Percentiles rank a stretch among this genome's conserved stretches.
These are phyloP conservation scores for Silene vulgaris DNA, from an alignment of 179 eudicot species.

Conservation along the genomic window DNA sequence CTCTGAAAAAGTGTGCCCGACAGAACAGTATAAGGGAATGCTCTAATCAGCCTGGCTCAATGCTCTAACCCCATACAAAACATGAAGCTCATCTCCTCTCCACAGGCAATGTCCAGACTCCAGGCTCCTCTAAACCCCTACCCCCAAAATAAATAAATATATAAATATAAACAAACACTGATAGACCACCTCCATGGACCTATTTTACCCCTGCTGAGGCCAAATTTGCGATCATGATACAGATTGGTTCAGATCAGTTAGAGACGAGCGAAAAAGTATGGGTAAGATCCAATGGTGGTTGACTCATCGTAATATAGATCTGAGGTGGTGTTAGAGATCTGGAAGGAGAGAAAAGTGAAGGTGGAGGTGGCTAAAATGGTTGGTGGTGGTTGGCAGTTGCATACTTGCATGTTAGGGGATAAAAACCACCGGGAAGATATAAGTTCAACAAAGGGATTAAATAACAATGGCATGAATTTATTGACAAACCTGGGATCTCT, in stretches of 20 bases:
- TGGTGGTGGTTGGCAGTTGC: not conserved
- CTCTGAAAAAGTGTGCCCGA: too few relatives aligned
- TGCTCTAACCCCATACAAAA: too few relatives aligned
- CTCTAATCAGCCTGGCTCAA: too few relatives aligned
- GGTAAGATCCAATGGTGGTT: not conserved
- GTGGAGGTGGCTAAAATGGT: not conserved
- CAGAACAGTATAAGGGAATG: too few relatives aligned
- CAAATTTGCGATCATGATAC: too few relatives aligned
- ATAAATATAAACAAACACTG: too few relatives aligned
- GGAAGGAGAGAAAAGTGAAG: not conserved
- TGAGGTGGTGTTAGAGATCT: not conserved
- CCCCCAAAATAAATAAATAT: too few relatives aligned
- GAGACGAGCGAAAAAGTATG: not conserved
- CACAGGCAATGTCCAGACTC: too few relatives aligned
- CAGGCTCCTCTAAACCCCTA: too few relatives aligned
- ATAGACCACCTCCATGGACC: too few relatives aligned
- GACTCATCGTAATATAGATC: not conserved
- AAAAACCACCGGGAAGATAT: not conserved
- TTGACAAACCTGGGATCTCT: slow-evolving; percentile 79
- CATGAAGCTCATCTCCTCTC: too few relatives aligned
- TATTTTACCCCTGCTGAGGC: too few relatives aligned
- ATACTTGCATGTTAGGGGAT: not conserved
- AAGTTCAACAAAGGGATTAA: not conserved
- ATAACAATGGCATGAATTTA: slow-evolving; percentile 2
- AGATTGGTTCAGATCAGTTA: not conserved